Evolutionary conservation across 352 stramenopile genomes (phyloP), one percentile per base, ranked within the genome.

Genomic region (Phytophthora nicotianae): DNA sequence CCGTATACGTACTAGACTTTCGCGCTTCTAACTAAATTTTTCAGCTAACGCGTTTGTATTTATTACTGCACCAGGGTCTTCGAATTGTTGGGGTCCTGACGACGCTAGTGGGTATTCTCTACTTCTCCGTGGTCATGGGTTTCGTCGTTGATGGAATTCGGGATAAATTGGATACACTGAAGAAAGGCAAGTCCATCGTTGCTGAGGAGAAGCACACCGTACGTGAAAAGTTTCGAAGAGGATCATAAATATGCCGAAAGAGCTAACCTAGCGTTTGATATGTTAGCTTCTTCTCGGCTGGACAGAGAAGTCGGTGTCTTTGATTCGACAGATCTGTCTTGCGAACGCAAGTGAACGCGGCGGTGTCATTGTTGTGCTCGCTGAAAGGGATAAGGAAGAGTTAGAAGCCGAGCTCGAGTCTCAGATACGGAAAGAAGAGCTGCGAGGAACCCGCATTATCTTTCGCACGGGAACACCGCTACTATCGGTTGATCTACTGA

Each of bases 51-150:
- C 2, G 11, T 17, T 10, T 27, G 23, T 29, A 27, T 48, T 35
- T 19, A 32, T 19, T 49, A 13, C 11, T 87, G 11, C 23, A 17
- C 27, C 32, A 55, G 49, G 49, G 49, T 46, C 29, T 55, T 23
- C 81, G 78, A 1, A 49, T 88, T 19, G 70, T 89, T 19, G 83
- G 78, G 16, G 70, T 87, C 0, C 27, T 85, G 27, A 85, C 88
- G 23, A 90, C 64, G 11, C 43, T 95, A 17, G 42, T 87, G 43
- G 84, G 86, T 14, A 90, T 95, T 55, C 58, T 97, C 9, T 92
- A 95, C 59, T 96, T 96, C 50, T 92, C 86, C 17, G 82, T 96
- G 14, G 92, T 97, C 47, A 91, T 96, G 75, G 89, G 89, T n/a
- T 96, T 97, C 37, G 84, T 97, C 7, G 87, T 92, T n/a, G 88